Evolutionary conservation across 164 flowering plant species (phyloP), one percentile per base, ranked within the genome.

Genomic region (Piper longum): DNA sequence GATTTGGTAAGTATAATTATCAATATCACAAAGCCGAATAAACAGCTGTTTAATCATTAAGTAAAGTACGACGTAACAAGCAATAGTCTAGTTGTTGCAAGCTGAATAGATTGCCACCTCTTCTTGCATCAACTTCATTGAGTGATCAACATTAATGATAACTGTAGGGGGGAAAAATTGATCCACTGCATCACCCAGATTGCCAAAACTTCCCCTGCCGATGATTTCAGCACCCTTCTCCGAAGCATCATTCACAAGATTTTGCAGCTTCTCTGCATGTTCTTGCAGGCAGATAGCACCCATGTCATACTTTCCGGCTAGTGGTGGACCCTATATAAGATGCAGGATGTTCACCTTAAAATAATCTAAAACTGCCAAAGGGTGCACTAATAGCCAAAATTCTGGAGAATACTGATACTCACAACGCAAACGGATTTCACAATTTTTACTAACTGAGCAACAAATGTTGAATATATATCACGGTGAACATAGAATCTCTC

Each of bases 161-260:
- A 93, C 88, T 43, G 97, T 89, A n/a, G 98, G 98, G 9, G 98
- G 97, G 74, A 89, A 93, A 76, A 80, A 93, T 64, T 93, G 98
- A 76, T 86, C 97, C 54, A 89, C 95, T 41, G 93, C 96, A 72
- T 78, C 91, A 68, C 85, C 85, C 62, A 90, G 71, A 74, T 90
- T 82, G 48, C 96, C 97, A 75, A 90, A 85, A 72, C 88, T 85
- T 76, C 98, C 98, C 62, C 98, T 83, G 61, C 83, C 90, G 69
- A 76, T 79, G 75, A 93, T 84, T 74, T 88, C 86, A 41, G 98
- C 98, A 57, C 98, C 98, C 77, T 88, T 88, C 61, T 85, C 92
- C 56, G 82, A 9, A 57, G 97, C 96, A 75, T 93, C 98, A 74
- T 83, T 68, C 16, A 93, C 91, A 67, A 93, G 90, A 73, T 58